Conservation (phyloP, 75 land plant genomes). For the Sequoia sempervirens region DNA sequence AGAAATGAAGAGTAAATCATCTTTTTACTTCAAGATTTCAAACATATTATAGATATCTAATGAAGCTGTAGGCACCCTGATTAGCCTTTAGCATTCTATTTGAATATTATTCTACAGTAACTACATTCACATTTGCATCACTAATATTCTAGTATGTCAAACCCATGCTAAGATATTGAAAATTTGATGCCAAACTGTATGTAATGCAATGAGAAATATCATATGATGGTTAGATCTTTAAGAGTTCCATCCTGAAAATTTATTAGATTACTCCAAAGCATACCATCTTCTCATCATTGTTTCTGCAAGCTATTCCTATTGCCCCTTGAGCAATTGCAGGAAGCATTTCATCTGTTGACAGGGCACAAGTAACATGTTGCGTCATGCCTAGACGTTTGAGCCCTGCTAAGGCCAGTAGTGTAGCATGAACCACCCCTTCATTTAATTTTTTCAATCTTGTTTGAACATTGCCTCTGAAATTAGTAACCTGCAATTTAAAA, state of each 20-base stretch:
- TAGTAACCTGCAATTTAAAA: conserved; percentile 51
- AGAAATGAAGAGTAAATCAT: background rate
- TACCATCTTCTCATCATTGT: conserved; percentile 79
- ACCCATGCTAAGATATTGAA: background rate
- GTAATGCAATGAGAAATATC: background rate
- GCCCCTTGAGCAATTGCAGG: conserved; percentile 99
- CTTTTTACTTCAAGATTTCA: background rate
- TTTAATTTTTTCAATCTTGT: conserved; percentile 79
- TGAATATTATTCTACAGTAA: background rate
- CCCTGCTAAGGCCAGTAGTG: conserved; percentile 87
- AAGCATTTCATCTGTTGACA: conserved; percentile 88
- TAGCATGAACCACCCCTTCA: conserved; percentile 88
- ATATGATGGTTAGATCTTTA: background rate
- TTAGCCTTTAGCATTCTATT: background rate
- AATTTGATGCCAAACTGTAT: background rate
- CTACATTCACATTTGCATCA: background rate
- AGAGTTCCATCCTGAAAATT: conserved; percentile 3
- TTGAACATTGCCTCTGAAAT: conserved; percentile 93
- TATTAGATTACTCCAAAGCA: conserved; percentile 9
- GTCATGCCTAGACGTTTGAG: conserved; percentile 86
- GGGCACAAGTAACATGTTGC: conserved; percentile 63
- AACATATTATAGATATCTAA: background rate
- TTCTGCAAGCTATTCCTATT: conserved; percentile 93
- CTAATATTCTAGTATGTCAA: background rate
- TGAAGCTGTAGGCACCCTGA: background rate